Conservation (phyloP, 78 protist genomes). For the Dictyostelium firmibasis region DNA sequence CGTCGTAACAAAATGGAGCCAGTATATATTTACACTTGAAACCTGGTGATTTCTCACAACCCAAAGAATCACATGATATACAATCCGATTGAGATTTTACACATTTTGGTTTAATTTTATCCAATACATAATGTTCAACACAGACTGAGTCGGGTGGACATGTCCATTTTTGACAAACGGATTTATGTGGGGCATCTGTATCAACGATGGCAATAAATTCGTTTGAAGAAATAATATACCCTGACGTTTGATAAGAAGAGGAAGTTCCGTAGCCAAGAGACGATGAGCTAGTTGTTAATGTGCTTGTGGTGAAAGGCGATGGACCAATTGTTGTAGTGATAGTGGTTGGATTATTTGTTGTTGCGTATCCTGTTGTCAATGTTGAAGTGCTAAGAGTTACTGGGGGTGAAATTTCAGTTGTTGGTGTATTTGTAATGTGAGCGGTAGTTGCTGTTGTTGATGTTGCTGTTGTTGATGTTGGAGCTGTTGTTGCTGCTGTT, state of each 20-base stretch:
- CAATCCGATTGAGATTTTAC: not conserved
- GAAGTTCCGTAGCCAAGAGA: not conserved
- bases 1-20: not conserved
- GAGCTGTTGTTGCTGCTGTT: too few relatives aligned
- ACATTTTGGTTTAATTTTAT: not conserved
- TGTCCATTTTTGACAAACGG: not conserved
- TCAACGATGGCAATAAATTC: not conserved
- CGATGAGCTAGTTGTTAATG: too few relatives aligned
- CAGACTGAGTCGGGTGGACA: not conserved
- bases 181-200: not conserved
- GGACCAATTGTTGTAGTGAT: too few relatives aligned
- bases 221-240: not conserved
- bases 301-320: too few relatives aligned
- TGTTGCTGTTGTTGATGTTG: too few relatives aligned
- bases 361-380: too few relatives aligned
- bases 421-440: too few relatives aligned
- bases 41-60: not conserved
- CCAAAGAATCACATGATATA: not conserved
- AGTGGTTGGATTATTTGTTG: too few relatives aligned
- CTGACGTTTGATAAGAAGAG: not conserved
- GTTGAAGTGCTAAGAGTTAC: too few relatives aligned
- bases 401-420: too few relatives aligned
- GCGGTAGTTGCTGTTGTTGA: too few relatives aligned
- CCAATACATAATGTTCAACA: not conserved
- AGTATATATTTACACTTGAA: not conserved